These are phyloP conservation scores for Meredithiella fracta DNA, from an alignment of 2,329 filamentous ascomycete species.

Conservation along the genomic window DNA sequence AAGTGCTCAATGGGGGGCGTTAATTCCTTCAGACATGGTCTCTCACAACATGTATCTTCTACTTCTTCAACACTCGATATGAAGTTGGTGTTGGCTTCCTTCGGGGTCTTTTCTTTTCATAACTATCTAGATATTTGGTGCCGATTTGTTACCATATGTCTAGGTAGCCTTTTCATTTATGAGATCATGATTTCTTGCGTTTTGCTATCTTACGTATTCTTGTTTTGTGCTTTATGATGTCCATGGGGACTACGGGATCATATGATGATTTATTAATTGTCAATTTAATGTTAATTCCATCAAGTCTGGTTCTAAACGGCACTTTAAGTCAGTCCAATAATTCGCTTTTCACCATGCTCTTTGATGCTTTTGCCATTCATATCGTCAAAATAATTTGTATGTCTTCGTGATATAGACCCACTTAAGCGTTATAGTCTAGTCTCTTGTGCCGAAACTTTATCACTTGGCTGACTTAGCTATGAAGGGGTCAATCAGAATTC, in stretches of 20 bases:
- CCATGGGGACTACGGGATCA: neutral
- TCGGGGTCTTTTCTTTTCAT: neutral
- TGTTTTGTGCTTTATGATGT: neutral
- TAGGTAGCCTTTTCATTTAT: conserved; percentile 7
- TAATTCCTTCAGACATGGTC: neutral
- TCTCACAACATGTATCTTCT: neutral
- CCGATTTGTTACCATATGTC: conserved; percentile 16
- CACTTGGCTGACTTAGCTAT: neutral
- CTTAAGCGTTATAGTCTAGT: neutral
- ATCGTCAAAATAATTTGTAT: neutral
- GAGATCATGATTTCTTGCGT: neutral
- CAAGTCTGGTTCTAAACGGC: too few species aligned
- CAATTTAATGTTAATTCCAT: too few species aligned
- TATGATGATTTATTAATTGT: too few species aligned
- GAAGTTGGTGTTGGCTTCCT: neutral
- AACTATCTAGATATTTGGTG: neutral
- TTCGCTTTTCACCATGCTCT: neutral
- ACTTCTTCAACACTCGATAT: too few species aligned
- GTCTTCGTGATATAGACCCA: neutral
- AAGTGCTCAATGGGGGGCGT: conserved; percentile 4
- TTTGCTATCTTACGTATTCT: neutral
- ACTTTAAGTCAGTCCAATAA: too few species aligned
- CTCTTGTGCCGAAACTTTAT: neutral
- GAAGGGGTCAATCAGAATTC: too few species aligned
- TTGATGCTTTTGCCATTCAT: neutral